Evolutionary conservation across 257 asterid genomes (phyloP).

Genomic region (Coffea eugenioides): DNA sequence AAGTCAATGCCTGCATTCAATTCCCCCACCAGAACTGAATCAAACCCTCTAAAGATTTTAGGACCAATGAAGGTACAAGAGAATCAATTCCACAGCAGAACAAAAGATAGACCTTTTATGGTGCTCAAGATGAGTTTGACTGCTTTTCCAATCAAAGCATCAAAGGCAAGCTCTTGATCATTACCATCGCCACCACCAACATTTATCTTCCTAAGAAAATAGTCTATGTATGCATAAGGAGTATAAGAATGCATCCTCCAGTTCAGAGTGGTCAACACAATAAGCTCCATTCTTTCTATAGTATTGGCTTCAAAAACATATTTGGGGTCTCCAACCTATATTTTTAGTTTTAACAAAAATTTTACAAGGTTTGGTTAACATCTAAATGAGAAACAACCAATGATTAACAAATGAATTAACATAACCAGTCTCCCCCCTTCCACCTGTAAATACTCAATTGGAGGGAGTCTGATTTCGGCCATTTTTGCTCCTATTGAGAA

Average conservation of each 20-base stretch:
- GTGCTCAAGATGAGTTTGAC: slow-evolving; percentile 48
- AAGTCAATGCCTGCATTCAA: slow-evolving; percentile 74
- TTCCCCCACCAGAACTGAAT: slow-evolving; percentile 38
- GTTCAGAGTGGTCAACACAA: slow-evolving; percentile 53
- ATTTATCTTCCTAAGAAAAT: slow-evolving; percentile 42
- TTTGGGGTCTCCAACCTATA: slow-evolving; percentile 59
- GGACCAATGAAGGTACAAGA: background rate
- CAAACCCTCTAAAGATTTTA: slow-evolving; percentile 8
- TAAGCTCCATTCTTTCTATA: slow-evolving; percentile 70
- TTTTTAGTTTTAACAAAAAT: background rate
- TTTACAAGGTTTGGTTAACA: background rate
- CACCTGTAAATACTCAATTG: slow-evolving; percentile 64
- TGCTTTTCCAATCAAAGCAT: slow-evolving; percentile 42
- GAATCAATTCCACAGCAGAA: slow-evolving; percentile 7
- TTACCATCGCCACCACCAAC: slow-evolving; percentile 13
- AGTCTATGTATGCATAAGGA: slow-evolving; percentile 62
- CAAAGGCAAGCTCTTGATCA: slow-evolving; percentile 13
- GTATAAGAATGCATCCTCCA: slow-evolving; percentile 73
- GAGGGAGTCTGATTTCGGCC: slow-evolving; percentile 63
- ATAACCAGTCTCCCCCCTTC: background rate
- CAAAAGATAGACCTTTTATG: slow-evolving; percentile 45
- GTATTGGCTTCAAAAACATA: slow-evolving; percentile 57
- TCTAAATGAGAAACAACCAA: background rate
- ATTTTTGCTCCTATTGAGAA: slow-evolving; percentile 71
- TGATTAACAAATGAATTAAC: background rate